Base-by-base conservation (phyloP, 2,329 filamentous ascomycete species). In the Pseudocercospora cruenta region DNA sequence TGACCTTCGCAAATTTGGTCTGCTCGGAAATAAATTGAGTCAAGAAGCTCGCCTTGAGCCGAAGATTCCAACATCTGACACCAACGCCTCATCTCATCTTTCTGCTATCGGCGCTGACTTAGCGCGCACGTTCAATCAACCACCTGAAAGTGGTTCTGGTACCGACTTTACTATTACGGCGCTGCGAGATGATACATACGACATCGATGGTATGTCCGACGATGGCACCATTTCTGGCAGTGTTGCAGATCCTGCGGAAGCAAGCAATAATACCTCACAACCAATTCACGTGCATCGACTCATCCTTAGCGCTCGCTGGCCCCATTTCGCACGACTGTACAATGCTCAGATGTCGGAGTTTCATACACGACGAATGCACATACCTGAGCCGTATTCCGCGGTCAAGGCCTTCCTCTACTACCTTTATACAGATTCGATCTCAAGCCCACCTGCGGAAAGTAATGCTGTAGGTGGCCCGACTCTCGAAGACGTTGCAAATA, bases 391-490 rank as follows among this genome's bases (percentile, higher is more conserved):
- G 0, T 98, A 97, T 79, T 90, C 89, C 1, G 93, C 97, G 0
- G 95, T 99, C 55, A 93, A 92, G 72, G 93, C 94, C 0, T 99
- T 99, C 76, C 85, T 99, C 28, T 94, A 95, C 80, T 99, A 97
- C 76, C 87, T 99, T 0, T 99, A 99, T 80, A 97, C 95, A 0
- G 95, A 99, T 78, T 94, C 90, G 72, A 97, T 99, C 71, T 79
- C 81, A 4, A 66, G 67, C 21, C 72, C 74, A 8, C 72, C 74
- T 1, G 64, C 72, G 39, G 71, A 73, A 60, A 70, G 63, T 43
- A 65, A 68, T 39, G 61, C 67, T 60, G 43, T 72, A 53, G 62
- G 49, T 68, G 87, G 86, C 55, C 83, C 87, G 0, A 83, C 81
- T 8, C 87, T 97, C 21, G 88, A 90, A 31, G 94, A 97, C 72